phyloP scores from a whole-genome alignment of 345 rosid genomes.

The Luvunga scandens region DNA sequence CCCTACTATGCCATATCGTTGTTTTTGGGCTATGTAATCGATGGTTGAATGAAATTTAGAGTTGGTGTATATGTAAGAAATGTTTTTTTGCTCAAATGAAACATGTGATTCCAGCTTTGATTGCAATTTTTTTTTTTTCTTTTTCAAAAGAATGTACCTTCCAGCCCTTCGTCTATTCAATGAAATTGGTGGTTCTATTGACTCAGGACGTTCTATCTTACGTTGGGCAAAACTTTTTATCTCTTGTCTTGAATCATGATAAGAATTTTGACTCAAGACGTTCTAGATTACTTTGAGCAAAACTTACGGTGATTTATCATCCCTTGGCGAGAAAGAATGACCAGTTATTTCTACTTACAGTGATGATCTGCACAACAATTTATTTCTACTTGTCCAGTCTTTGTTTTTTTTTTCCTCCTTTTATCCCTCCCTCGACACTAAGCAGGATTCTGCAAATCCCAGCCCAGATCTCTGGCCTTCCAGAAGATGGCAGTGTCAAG shows the following conservation, averaged over 20 bases:
- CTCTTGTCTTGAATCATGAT: too few species aligned
- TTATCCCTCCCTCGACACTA: too few species aligned
- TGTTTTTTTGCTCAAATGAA: background rate
- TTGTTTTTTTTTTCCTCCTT: accelerated
- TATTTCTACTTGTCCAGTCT: too few species aligned
- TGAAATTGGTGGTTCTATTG: background rate
- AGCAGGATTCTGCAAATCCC: too few species aligned
- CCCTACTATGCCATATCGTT: background rate
- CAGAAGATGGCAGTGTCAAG: background rate
- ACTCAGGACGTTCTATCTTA: background rate
- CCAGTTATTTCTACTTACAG: too few species aligned
- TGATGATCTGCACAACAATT: too few species aligned
- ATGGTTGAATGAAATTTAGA: background rate
- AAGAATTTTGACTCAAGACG: background rate
- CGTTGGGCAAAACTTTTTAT: too few species aligned
- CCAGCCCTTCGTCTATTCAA: background rate
- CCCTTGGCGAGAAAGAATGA: too few species aligned
- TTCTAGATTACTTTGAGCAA: too few species aligned
- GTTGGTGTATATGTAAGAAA: constrained; percentile 3
- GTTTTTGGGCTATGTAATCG: background rate
- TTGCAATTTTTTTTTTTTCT: background rate
- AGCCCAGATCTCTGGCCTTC: too few species aligned
- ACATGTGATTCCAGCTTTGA: background rate
- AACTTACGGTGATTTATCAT: too few species aligned
- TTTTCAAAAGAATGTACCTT: background rate